Conservation (phyloP, 257 asterid genomes). For the Lavandula angustifolia region DNA sequence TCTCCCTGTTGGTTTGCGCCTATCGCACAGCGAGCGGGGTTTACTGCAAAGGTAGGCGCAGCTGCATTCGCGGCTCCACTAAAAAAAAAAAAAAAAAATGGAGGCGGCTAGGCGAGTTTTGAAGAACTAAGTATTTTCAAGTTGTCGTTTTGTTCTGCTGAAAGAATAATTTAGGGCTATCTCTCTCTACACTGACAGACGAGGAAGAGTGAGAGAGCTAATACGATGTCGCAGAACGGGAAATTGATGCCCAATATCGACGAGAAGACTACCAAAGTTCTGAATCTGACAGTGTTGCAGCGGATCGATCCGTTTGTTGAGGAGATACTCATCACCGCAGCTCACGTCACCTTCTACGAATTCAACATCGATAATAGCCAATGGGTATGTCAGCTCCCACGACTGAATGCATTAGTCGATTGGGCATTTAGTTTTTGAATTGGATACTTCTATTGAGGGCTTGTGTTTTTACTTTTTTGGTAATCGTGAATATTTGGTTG, state of each 20-base stretch:
- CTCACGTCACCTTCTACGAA: slow-evolving; percentile 93
- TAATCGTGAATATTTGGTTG: slow-evolving; percentile 26
- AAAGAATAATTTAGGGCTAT: slow-evolving; percentile 30
- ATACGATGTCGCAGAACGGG: slow-evolving; percentile 50
- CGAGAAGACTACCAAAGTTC: slow-evolving; percentile 75
- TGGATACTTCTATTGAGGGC: slow-evolving; percentile 1
- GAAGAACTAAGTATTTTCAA: not conserved
- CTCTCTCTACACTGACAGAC: slow-evolving; percentile 32
- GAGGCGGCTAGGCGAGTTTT: not conserved
- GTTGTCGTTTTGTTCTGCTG: slow-evolving; percentile 29
- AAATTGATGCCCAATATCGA: slow-evolving; percentile 95
- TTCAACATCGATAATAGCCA: slow-evolving; percentile 76
- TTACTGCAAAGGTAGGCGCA: too few relatives aligned
- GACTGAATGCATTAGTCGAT: not conserved
- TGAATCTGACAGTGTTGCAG: slow-evolving; percentile 85
- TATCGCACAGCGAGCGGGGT: too few relatives aligned
- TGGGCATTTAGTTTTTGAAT: slow-evolving; percentile 7
- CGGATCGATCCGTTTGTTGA: slow-evolving; percentile 87
- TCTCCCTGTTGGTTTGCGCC: too few relatives aligned
- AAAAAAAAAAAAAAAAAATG: too few relatives aligned
- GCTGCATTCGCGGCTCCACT: too few relatives aligned
- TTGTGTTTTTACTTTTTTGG: slow-evolving; percentile 17
- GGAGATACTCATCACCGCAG: slow-evolving; percentile 92
- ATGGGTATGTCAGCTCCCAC: slow-evolving; percentile 58
- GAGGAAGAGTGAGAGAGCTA: slow-evolving; percentile 34